Conservation (phyloP, 768 basidiomycete genomes). For the Boletus barrowsii region DNA sequence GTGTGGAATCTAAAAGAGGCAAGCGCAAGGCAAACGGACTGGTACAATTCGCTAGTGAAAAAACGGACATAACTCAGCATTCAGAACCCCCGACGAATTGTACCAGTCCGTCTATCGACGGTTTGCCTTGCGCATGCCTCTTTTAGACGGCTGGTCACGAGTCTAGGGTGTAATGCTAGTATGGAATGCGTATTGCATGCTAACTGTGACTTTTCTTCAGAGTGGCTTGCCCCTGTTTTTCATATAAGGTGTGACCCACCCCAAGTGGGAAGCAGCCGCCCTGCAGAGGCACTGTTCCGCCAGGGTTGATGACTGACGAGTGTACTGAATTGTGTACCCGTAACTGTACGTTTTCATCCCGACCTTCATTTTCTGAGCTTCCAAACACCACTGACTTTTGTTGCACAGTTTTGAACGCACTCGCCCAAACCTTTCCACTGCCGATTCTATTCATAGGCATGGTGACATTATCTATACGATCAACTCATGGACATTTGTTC, state of each 20-base stretch:
- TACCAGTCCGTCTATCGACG: no score
- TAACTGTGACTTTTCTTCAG: not conserved
- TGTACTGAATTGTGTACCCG: not conserved
- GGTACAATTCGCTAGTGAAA: no score
- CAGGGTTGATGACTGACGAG: not conserved
- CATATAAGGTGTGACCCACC: not conserved
- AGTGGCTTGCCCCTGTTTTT: not conserved
- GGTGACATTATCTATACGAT: not conserved
- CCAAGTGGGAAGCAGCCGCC: not conserved
- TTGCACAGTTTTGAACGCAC: not conserved
- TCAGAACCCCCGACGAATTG: no score
- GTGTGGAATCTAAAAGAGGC: no score
- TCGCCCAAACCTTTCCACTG: no score
- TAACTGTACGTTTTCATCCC: constrained; percentile 1
- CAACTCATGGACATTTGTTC: not conserved
- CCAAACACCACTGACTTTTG: not conserved
- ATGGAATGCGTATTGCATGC: no score
- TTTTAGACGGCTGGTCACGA: no score
- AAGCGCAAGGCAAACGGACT: no score
- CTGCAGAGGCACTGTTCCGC: not conserved
- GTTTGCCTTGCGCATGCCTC: no score
- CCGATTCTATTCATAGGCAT: not conserved
- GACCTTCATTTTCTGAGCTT: not conserved
- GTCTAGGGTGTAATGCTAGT: not conserved
- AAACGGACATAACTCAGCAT: no score